These are phyloP conservation scores for Penicillium sp. DNA, from an alignment of 2,329 filamentous ascomycete species.

Conservation along the genomic window DNA sequence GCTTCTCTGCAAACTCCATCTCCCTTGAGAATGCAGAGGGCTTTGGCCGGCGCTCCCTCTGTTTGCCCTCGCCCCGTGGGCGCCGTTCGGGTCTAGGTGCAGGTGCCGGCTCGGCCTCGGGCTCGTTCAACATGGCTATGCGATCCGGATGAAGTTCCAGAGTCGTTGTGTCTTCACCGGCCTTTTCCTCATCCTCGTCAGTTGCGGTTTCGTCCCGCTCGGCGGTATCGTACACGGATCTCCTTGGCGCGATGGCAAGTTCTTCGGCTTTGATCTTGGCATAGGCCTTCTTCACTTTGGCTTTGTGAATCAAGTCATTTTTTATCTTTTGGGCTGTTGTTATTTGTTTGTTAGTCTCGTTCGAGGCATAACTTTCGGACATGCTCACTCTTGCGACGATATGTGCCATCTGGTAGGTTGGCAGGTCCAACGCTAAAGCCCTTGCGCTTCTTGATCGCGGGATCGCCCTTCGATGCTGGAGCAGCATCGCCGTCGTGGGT, in stretches of 20 bases:
- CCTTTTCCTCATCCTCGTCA: slow-evolving; percentile 18
- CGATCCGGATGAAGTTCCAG: slow-evolving; percentile 62
- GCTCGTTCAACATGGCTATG: slow-evolving; percentile 57
- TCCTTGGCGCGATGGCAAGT: slow-evolving; percentile 36
- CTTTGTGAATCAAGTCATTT: slow-evolving; percentile 81
- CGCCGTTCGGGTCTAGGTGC: slow-evolving; percentile 21
- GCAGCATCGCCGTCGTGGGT: slow-evolving; percentile 48
- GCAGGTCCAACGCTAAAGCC: slow-evolving; percentile 86
- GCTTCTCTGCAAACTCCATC: slow-evolving; percentile 65
- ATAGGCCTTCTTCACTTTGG: slow-evolving; percentile 90
- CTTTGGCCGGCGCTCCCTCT: slow-evolving; percentile 42
- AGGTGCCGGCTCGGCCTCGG: slow-evolving; percentile 26
- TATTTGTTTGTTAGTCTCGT: slow-evolving; percentile 4
- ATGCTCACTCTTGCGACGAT: slow-evolving; percentile 70
- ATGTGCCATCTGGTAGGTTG: slow-evolving; percentile 86
- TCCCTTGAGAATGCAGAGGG: slow-evolving; percentile 63
- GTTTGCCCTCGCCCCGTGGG: slow-evolving; percentile 27
- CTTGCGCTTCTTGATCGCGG: slow-evolving; percentile 56
- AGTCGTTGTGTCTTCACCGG: slow-evolving; percentile 33
- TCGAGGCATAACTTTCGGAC: background rate
- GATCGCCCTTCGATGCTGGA: slow-evolving; percentile 30
- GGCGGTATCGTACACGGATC: slow-evolving; percentile 35
- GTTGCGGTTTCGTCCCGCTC: slow-evolving; percentile 30
- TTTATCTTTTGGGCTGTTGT: slow-evolving; percentile 80
- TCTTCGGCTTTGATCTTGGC: slow-evolving; percentile 75